These are phyloP conservation scores for Penicillium taxi DNA, from an alignment of 495 filamentous ascomycete genomes.

Conservation along the genomic window DNA sequence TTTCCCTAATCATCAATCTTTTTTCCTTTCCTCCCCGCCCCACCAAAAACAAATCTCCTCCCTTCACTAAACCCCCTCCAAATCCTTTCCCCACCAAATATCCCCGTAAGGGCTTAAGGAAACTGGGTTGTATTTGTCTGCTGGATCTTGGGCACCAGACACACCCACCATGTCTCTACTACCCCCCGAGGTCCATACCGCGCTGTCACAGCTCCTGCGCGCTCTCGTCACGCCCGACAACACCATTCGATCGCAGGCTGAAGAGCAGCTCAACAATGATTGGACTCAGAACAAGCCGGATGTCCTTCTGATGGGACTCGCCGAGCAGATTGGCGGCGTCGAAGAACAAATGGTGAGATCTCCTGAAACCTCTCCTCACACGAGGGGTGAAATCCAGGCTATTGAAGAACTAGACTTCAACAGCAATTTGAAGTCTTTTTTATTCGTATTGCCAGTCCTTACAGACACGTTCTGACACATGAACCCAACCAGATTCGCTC, in stretches of 20 bases:
- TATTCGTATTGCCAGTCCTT: too few species aligned
- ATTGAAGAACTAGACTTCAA: too few species aligned
- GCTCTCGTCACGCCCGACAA: conserved; percentile 90
- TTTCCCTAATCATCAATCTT: conserved; percentile 26
- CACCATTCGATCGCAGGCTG: conserved; percentile 68
- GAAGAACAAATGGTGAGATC: conserved; percentile 58
- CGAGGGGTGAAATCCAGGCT: too few species aligned
- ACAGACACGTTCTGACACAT: too few species aligned
- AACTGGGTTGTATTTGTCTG: conserved; percentile 18
- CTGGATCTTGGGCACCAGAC: conserved; percentile 26
- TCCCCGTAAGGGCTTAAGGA: conserved; percentile 15
- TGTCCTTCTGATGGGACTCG: conserved; percentile 83
- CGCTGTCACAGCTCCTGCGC: conserved; percentile 77
- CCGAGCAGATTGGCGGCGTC: conserved; percentile 76
- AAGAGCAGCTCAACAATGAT: conserved; percentile 79
- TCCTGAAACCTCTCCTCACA: conserved; percentile 1
- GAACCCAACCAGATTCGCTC: conserved; percentile 68
- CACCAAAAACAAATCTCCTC: conserved; percentile 29
- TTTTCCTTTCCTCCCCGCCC: conserved; percentile 25
- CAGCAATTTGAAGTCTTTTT: too few species aligned
- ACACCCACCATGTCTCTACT: conserved; percentile 69
- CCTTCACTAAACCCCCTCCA: conserved; percentile 17
- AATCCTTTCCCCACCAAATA: conserved; percentile 20
- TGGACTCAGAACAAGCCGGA: conserved; percentile 79
- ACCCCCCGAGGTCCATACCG: conserved; percentile 67